Evolutionary conservation across 2,329 filamentous ascomycete genomes (phyloP), one percentile per base, ranked within the genome.

Genomic region (Pyrenophora seminiperda): DNA sequence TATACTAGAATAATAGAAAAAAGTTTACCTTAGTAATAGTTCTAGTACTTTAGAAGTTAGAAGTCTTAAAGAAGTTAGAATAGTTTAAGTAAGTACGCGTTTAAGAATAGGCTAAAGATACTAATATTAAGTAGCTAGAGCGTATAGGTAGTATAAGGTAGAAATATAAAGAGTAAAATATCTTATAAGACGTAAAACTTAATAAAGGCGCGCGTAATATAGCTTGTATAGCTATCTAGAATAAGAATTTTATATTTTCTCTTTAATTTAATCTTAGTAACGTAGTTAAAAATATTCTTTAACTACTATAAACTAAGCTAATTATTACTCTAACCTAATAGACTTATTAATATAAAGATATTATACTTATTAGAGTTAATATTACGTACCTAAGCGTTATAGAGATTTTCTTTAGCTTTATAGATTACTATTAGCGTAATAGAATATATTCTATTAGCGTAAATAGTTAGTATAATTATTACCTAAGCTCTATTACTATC

Each of bases 31-130:
- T 29, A 6, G n/a, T n/a, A n/a, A n/a, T n/a, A n/a, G n/a, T n/a
- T n/a, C n/a, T n/a, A n/a, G n/a, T 29, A 29, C 11, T 6, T 29
- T 29, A 29, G 24, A 29, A 29, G 6, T 11, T 29, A 29, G 24
- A 6, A 6, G 6, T 6, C 11, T 29, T 29, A 29, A 29, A 29
- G 30, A 63, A 62, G 40, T 65, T 51, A 30, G 65, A 65, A 3
- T 46, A 38, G 34, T 14, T 38, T 5, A 1, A 11, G 13, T 14
- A 24, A 38, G 34, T 38, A 38, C 5, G 34, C 19, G 15, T 11
- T 4, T 38, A 14, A 38, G 17, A 38, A 11, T 13, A 14, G 40
- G 7, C 14, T 24, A 38, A 38, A 24, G 11, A 38, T n/a, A 9
- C 2, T 9, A 11, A 38, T 14, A 24, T 38, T 9, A 13, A 38